These are phyloP conservation scores for Aaosphaeria arxii DNA, from an alignment of 2,329 filamentous ascomycete species.

Conservation along the genomic window DNA sequence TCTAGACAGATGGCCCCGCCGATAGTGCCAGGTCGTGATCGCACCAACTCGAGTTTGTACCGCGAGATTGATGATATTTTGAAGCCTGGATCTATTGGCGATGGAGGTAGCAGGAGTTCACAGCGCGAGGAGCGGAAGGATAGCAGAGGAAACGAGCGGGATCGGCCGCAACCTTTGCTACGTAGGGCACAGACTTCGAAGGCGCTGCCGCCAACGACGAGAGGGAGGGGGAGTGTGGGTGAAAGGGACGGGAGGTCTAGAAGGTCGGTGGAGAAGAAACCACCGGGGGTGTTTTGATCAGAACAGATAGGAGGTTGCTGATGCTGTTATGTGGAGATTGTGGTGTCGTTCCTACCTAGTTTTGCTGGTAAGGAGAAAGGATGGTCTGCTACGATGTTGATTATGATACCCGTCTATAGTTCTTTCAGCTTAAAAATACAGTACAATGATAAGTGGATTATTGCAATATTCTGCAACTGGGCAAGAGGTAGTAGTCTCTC, in stretches of 20 bases:
- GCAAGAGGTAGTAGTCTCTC: no score
- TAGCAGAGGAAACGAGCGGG: conserved; percentile 1
- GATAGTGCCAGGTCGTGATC: conserved; percentile 2
- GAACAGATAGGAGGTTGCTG: background rate
- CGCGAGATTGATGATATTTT: conserved; percentile 28
- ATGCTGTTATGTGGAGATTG: no score
- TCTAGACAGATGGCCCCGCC: background rate
- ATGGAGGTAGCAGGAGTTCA: background rate
- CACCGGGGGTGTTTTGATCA: background rate
- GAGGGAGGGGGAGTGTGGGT: background rate
- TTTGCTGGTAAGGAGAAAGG: no score
- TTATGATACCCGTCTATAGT: no score
- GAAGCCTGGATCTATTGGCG: conserved; percentile 7
- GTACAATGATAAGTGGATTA: no score
- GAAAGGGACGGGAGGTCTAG: background rate
- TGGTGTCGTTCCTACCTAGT: no score
- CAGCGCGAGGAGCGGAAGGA: background rate
- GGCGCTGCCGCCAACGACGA: background rate
- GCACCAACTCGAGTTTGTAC: conserved; percentile 23
- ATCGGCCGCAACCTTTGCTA: conserved; percentile 7
- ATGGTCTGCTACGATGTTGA: no score
- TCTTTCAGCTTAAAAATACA: no score
- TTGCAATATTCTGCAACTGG: no score
- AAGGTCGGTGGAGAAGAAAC: background rate
- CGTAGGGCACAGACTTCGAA: background rate